Evolutionary conservation across 768 basidiomycete genomes (phyloP).

Genomic region (Grammothele lineata): DNA sequence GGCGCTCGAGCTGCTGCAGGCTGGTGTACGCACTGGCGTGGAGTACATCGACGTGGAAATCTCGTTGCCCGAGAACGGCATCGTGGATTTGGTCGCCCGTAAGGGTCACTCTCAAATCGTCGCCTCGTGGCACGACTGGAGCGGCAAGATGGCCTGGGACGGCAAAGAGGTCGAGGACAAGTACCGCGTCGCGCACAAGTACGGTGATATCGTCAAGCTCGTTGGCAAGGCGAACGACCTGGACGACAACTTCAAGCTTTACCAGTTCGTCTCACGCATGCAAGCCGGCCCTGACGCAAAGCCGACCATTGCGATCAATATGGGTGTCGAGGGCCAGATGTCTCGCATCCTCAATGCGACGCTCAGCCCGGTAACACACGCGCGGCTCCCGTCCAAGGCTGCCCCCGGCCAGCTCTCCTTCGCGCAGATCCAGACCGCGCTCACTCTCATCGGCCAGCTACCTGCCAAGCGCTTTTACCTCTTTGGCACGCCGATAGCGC

Average conservation of each 20-base stretch:
- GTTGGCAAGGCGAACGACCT: slow-evolving; percentile 77
- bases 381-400: slow-evolving; percentile 76
- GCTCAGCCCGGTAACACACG: slow-evolving; percentile 89
- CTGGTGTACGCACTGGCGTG: slow-evolving; percentile 78
- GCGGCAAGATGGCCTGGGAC: slow-evolving; percentile 80
- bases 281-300: slow-evolving; percentile 47
- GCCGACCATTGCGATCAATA: slow-evolving; percentile 93
- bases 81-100: slow-evolving; percentile 51
- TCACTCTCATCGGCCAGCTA: slow-evolving; percentile 76
- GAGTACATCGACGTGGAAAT: slow-evolving; percentile 95
- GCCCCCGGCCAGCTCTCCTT: slow-evolving; percentile 94
- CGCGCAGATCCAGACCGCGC: slow-evolving; percentile 76
- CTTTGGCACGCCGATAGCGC: slow-evolving; percentile 83
- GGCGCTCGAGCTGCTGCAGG: slow-evolving; percentile 68
- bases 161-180: slow-evolving; percentile 60
- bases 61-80: slow-evolving; percentile 58
- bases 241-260: slow-evolving; percentile 77
- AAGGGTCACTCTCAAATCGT: slow-evolving; percentile 80
- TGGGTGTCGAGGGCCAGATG: slow-evolving; percentile 85
- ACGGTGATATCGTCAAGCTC: slow-evolving; percentile 91
- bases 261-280: slow-evolving; percentile 58
- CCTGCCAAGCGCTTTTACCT: slow-evolving; percentile 77
- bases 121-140: slow-evolving; percentile 95
- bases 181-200: slow-evolving; percentile 56
- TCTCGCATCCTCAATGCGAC: slow-evolving; percentile 83